phyloP scores from a whole-genome alignment of 2,329 filamentous ascomycete genomes.

The Epichloe hybrida region DNA sequence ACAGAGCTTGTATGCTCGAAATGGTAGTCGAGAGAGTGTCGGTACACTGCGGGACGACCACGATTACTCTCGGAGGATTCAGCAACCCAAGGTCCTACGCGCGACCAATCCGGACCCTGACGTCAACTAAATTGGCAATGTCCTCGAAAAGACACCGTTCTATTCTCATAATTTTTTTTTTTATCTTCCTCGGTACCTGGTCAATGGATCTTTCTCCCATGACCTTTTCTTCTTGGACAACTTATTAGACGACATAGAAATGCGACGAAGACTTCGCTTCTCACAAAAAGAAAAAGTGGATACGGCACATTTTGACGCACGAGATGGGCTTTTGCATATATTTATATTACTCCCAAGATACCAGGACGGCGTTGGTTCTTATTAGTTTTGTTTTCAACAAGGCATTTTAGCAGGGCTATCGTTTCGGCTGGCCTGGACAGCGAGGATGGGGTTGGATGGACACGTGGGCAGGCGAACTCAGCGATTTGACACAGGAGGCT shows the following conservation, averaged over 20 bases:
- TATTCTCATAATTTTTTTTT: neutral
- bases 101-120: conserved; percentile 48
- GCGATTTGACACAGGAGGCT: neutral
- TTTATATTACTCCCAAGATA: conserved; percentile 19
- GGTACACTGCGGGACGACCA: conserved; percentile 51
- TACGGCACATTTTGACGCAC: neutral
- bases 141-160: neutral
- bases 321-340: conserved; percentile 3
- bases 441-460: neutral
- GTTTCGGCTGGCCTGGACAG: neutral
- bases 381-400: conserved; percentile 5
- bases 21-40: conserved; percentile 48
- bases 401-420: neutral
- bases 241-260: conserved; percentile 12
- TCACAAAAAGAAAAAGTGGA: conserved; percentile 6
- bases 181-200: neutral
- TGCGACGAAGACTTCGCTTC: conserved; percentile 18
- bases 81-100: conserved; percentile 42
- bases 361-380: conserved; percentile 24
- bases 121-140: neutral
- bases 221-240: conserved; percentile 9
- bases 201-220: neutral
- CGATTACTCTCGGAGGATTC: conserved; percentile 50
- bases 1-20: conserved; percentile 41
- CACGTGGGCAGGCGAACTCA: conserved; percentile 1